These are phyloP conservation scores for Epipyxis sp. DNA, from an alignment of 108 stramenopile species.

Conservation along the genomic window DNA sequence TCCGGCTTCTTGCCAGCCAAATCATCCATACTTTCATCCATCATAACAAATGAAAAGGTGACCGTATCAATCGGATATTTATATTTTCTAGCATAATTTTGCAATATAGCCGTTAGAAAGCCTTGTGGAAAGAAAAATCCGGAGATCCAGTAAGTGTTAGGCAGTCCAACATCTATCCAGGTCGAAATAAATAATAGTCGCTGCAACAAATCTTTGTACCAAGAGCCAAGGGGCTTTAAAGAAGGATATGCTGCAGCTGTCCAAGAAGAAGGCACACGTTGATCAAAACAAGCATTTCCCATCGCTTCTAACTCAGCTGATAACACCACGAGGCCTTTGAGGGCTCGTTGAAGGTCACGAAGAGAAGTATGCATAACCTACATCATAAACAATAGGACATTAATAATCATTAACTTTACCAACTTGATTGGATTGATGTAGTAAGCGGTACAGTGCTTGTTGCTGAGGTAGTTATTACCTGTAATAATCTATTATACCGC, in stretches of 20 bases:
- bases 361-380: slow-evolving; percentile 45
- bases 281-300: slow-evolving; percentile 54
- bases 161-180: slow-evolving; percentile 61
- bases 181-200: slow-evolving; percentile 53
- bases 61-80: slow-evolving; percentile 61
- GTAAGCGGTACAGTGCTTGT: too few species aligned
- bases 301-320: slow-evolving; percentile 60
- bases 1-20: slow-evolving; percentile 40
- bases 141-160: slow-evolving; percentile 61
- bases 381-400: too few species aligned
- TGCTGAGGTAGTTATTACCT: too few species aligned
- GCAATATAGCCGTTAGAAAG: slow-evolving; percentile 65
- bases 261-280: slow-evolving; percentile 59
- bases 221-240: slow-evolving; percentile 59
- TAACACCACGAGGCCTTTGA: slow-evolving; percentile 63
- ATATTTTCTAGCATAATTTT: slow-evolving; percentile 62
- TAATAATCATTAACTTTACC: too few species aligned
- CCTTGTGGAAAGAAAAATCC: slow-evolving; percentile 69
- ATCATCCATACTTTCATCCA: slow-evolving; percentile 37
- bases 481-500: slow-evolving; percentile 57
- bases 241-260: slow-evolving; percentile 56
- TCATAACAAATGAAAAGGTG: slow-evolving; percentile 46
- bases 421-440: too few species aligned
- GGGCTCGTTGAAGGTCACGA: slow-evolving; percentile 54
- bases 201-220: slow-evolving; percentile 57